Base-by-base conservation (phyloP, 805 yeast species). In the Hyphopichia homilentoma region DNA sequence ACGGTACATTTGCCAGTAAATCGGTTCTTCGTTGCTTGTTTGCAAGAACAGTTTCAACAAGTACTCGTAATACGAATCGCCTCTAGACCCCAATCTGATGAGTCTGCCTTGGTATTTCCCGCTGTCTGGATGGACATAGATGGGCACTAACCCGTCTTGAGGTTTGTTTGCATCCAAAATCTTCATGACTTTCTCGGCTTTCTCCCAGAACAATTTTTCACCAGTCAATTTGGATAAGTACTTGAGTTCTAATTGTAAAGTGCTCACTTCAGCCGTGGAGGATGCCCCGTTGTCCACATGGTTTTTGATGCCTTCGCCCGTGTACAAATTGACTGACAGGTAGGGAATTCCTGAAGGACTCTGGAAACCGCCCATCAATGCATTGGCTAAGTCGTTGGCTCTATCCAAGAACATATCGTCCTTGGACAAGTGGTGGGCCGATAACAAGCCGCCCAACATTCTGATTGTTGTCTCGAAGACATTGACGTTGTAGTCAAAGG, bases 401-500 rank as follows among this genome's bases (percentile, higher is more conserved):
- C 80, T 81, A 40, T 84, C 85, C 33, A 87, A 64, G 48, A 79
- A 86, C 34, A 84, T 37, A 29, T 79, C 84, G 45, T 84, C 89
- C 9, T 70, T 61, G 2, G 89, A 72, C 18, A 86, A 59, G 43
- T 84, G 80, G 50, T 75, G 77, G 0, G 95, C 95, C 3, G 95
- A 81, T 30, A 89, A 61, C n/a, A 89, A 65, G 0, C 97, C 97
- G 27, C 97, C 97, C 16, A 89, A 63, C 94, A 89, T 86, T 52
- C 96, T 71, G 42, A 86, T 88, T 5, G 97, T 86, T n/a, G 96
- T 87, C 54, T 88, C 97, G 58, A 89, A 89, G 5, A 87, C 80
- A 51, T 82, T 87, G 25, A 86, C 93, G 21, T 73, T 73, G 39
- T 79, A 75, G 52, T 86, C 84, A 44, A 84, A 75, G 45, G 79